These are phyloP conservation scores for Mallotus repandus DNA, from an alignment of 441 rosid species.

Conservation along the genomic window DNA sequence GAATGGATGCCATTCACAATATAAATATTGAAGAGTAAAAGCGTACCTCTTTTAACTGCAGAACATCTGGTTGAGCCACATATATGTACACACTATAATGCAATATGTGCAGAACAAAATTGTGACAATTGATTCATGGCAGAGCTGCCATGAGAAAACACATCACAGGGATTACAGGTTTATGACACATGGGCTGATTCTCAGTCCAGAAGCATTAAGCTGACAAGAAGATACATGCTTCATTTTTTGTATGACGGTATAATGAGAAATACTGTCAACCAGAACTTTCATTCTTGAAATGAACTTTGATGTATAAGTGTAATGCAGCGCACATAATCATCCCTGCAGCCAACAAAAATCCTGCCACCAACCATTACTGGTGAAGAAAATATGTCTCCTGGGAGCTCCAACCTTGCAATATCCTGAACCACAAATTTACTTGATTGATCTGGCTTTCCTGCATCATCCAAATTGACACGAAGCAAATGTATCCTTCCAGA, in stretches of 20 bases:
- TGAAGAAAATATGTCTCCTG: conserved; percentile 85
- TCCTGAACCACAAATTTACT: conserved; percentile 42
- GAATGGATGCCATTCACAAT: background rate
- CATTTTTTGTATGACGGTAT: background rate
- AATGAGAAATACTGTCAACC: background rate
- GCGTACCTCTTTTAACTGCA: conserved; percentile 3
- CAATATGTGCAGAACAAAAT: background rate
- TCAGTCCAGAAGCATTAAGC: conserved; percentile 2
- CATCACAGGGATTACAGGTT: too few relatives aligned
- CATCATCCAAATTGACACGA: conserved; percentile 31
- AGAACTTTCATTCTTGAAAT: conserved; percentile 7
- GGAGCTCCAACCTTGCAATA: conserved; percentile 52
- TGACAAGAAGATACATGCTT: background rate
- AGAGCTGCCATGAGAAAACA: background rate
- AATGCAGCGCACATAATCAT: conserved; percentile 75
- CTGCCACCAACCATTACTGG: conserved; percentile 90
- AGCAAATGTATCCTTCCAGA: conserved; percentile 64
- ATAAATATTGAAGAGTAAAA: background rate
- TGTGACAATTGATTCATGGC: background rate
- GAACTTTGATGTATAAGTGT: conserved; percentile 33
- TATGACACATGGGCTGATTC: background rate
- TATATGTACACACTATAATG: background rate
- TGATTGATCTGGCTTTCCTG: conserved; percentile 25
- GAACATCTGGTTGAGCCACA: background rate
- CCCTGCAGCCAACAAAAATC: conserved; percentile 89